Evolutionary conservation across 129 eudicot genomes (phyloP), one percentile per base, ranked within the genome.

Genomic region (Flaveria ramosissima): DNA sequence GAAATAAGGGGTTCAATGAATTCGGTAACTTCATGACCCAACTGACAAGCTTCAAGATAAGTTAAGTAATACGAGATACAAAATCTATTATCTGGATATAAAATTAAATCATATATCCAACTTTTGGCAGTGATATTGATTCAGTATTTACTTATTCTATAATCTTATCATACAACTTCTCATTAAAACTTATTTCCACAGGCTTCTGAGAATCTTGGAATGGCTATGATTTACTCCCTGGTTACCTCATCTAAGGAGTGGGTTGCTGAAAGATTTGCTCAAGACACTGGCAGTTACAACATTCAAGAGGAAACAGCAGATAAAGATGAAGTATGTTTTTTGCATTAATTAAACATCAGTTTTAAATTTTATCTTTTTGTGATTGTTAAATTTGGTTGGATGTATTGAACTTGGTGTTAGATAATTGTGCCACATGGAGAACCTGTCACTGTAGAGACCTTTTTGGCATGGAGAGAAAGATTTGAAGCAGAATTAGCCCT

Each of bases 401-500:
- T 53, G 36, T 20, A 24, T 68, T 68, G 47, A 57, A 24, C 68
- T 63, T 82, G 5, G 17, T 64, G 65, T 73, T 86, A 91, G 99
- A 61, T 95, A 77, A 89, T 83, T 55, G 84, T 89, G 70, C 97
- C 99, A 36, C 99, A 89, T 76, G 99, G 99, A 77, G 99, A 91
- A 78, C 90, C 97, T 7, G 96, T 95, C 19, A 95, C 97, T 46
- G 78, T 91, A 72, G 96, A 94, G 20, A 89, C 97, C 3, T 95
- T 95, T 82, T 68, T 88, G 86, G 96, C 99, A 16, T 91, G 97
- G 97, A 88, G 96, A 80, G 97, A 91, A 65, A 87, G 89, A 78
- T 87, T 81, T 80, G 97, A 95, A 89, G 99, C 99, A 30, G 99
- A 91, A 79, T n/a, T 89, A 77, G 97, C 97, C 27, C 89, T 94